Evolutionary conservation across 2,329 filamentous ascomycete species (phyloP).

Genomic region (Aspergillus persii): DNA sequence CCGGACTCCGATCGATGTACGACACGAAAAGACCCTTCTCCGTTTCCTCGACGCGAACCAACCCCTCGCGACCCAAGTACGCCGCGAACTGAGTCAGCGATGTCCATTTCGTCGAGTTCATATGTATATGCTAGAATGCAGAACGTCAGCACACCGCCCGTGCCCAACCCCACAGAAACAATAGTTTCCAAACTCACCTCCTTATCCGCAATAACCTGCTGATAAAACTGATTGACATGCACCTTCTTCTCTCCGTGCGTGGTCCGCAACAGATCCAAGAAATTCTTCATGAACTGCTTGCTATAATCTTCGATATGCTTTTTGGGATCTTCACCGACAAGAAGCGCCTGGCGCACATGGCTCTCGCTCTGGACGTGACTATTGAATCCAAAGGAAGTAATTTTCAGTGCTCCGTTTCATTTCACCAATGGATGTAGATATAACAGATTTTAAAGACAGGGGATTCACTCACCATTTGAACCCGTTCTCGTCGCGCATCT

Average conservation of each 20-base stretch:
- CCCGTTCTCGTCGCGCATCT: constrained; percentile 81
- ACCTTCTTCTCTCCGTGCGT: constrained; percentile 89
- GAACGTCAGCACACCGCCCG: not conserved
- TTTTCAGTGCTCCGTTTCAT: no score
- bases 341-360: constrained; percentile 84
- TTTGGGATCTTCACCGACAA: constrained; percentile 82
- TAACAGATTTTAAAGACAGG: no score
- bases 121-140: constrained; percentile 67
- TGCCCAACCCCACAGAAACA: not conserved
- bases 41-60: constrained; percentile 86
- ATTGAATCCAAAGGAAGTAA: no score
- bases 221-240: constrained; percentile 89
- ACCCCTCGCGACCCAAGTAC: constrained; percentile 76
- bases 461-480: constrained; percentile 60
- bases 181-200: constrained; percentile 39
- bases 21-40: constrained; percentile 78
- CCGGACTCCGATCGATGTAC: constrained; percentile 90
- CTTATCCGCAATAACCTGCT: constrained; percentile 85
- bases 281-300: constrained; percentile 77
- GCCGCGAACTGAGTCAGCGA: constrained; percentile 89
- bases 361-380: constrained; percentile 79
- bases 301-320: constrained; percentile 81
- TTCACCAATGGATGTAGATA: no score
- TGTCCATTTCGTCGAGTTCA: constrained; percentile 90
- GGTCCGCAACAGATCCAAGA: constrained; percentile 72